Evolutionary conservation across 768 basidiomycete genomes (phyloP), one percentile per base, ranked within the genome.

Genomic region (Krasilnikovozyma curviuscula): DNA sequence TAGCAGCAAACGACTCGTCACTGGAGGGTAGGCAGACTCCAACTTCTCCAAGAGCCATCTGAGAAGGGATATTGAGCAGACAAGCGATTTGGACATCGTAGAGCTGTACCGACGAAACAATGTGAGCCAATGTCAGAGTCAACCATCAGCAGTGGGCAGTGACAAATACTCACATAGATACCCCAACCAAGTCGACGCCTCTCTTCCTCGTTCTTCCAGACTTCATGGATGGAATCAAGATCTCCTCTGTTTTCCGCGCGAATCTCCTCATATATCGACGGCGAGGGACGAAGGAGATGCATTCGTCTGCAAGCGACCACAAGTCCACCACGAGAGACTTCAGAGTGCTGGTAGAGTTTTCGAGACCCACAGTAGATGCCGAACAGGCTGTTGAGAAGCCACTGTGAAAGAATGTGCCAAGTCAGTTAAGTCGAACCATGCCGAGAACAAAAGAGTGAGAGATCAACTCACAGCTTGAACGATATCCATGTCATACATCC

Each of bases 21-120:
- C 25, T 38, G 27, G 32, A 35, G 8, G 50, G 50, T 30, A 54
- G 16, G 8, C 34, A 25, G 14, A 39, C 32, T 21, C 24, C 21
- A 21, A 50, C 44, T 8, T 51, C 52, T 16, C 33, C 16, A 13
- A 49, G 31, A 23, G 41, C 16, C n/a, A 50, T 25, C 27, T 49
- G 52, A 7, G 48, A 27, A 7, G 48, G 48, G 1, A 45, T 31
- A 13, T 42, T 32, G 25, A 54, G 41, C 4, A 54, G 24, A 37
- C 53, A 54, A 8, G 49, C 53, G 5, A 54, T 24, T 31, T 54
- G 53, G 21, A 44, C 49, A 34, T 54, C 53, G 25, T 39, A 42
- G 1, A 54, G 44, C 53, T 54, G 40, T 37, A 28, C 45, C n/a
- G n/a, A n/a, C n/a, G n/a, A n/a, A n/a, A n/a, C n/a, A n/a, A n/a